phyloP scores from a whole-genome alignment of 2,329 filamentous ascomycete species.

The Colletotrichum tropicicola region DNA sequence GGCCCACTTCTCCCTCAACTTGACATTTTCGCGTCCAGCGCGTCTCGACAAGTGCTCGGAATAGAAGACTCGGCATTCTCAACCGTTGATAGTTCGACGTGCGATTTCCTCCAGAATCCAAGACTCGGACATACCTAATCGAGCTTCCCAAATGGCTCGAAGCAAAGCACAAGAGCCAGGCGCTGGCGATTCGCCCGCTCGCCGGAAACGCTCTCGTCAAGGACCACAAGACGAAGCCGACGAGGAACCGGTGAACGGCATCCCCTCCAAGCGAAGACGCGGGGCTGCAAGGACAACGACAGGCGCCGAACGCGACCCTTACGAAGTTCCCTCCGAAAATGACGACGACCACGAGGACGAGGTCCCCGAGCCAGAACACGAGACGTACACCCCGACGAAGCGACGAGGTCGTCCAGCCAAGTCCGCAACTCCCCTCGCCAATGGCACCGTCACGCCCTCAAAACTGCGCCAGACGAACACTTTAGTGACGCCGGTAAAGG shows the following conservation, averaged over 20 bases:
- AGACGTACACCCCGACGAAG: conserved; percentile 43
- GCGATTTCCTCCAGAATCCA: not conserved
- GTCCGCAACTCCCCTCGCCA: conserved; percentile 32
- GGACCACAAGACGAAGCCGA: conserved; percentile 34
- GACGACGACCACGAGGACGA: conserved; percentile 17
- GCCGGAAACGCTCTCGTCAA: conserved; percentile 33
- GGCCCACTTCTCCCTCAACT: conserved; percentile 8
- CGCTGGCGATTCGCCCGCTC: conserved; percentile 5
- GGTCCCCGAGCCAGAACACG: conserved; percentile 31
- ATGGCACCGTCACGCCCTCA: conserved; percentile 47
- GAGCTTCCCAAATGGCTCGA: not conserved
- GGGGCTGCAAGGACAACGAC: conserved; percentile 29
- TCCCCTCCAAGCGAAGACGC: conserved; percentile 44
- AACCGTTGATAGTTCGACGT: not conserved
- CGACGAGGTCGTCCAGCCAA: conserved; percentile 47
- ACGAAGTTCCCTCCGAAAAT: conserved; percentile 15
- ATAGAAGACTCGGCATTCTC: not conserved
- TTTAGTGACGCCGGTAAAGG: conserved; percentile 50
- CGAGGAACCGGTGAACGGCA: conserved; percentile 38
- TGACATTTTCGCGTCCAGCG: conserved; percentile 27
- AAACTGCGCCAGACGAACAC: conserved; percentile 40
- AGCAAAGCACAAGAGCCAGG: not conserved
- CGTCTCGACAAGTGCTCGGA: conserved; percentile 1
- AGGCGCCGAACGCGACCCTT: conserved; percentile 35
- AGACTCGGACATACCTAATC: not conserved